Percentiles rank a stretch among this genome's conserved stretches.
Evolutionary conservation across 192 early-diverging fungal genomes (phyloP).

Genomic region (Kappamyces sp.): DNA sequence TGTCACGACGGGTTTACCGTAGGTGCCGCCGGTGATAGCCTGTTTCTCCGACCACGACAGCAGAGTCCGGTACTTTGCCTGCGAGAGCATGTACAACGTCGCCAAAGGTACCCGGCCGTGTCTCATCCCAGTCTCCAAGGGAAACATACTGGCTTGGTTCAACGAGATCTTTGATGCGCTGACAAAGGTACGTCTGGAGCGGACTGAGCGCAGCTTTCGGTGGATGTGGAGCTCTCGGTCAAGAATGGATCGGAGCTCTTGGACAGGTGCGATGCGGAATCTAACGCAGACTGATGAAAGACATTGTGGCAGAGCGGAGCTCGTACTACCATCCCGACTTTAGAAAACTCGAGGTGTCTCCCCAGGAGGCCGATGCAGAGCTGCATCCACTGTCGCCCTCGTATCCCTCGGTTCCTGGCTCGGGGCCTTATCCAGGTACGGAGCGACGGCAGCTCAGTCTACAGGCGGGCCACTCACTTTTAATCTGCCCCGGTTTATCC

Average conservation of each 20-base stretch:
- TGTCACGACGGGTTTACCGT: too few species aligned
- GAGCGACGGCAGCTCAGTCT: slow-evolving; percentile 19
- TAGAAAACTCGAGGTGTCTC: slow-evolving; percentile 5
- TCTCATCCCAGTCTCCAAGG: slow-evolving; percentile 27
- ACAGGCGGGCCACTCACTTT: slow-evolving; percentile 51
- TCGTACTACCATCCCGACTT: slow-evolving; percentile 58
- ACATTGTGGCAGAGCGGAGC: slow-evolving; percentile 90
- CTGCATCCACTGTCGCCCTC: slow-evolving; percentile 26
- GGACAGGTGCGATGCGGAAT: slow-evolving; percentile 45
- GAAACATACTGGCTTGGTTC: slow-evolving; percentile 83
- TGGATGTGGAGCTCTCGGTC: slow-evolving; percentile 85
- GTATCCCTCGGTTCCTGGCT: slow-evolving; percentile 32
- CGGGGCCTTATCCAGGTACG: slow-evolving; percentile 15
- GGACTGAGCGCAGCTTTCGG: slow-evolving; percentile 54
- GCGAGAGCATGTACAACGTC: slow-evolving; percentile 98
- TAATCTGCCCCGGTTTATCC: slow-evolving; percentile 89
- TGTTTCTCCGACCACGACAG: slow-evolving; percentile 90
- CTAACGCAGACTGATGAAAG: slow-evolving; percentile 67
- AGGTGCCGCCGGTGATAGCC: slow-evolving; percentile 82
- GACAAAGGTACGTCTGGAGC: slow-evolving; percentile 59
- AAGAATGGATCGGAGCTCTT: slow-evolving; percentile 92
- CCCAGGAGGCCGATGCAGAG: slow-evolving; percentile 9
- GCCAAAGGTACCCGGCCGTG: slow-evolving; percentile 72
- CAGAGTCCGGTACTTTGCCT: slow-evolving; percentile 95
- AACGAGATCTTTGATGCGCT: slow-evolving; percentile 97